Base-by-base conservation (phyloP, 192 early-diverging fungal species). In the Lunasporangiospora selenospora region DNA sequence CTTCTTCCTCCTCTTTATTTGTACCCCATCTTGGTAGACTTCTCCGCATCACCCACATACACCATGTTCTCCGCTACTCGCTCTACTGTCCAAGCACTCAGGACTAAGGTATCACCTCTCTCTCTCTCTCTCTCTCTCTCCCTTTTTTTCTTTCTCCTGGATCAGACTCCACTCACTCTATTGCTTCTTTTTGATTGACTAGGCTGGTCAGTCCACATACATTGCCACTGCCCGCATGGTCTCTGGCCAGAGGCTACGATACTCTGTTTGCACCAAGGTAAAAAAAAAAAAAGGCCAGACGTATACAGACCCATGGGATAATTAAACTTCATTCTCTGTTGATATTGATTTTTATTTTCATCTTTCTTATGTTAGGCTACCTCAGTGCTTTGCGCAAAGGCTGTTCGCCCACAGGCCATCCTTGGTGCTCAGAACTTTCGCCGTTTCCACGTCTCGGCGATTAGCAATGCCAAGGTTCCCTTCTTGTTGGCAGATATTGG, bases 401-500 rank as follows among this genome's bases (percentile, higher is more conserved):
- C 61, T 27, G 23, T 73, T 27, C 69, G 58, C 36, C 58, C 55
- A 18, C 69, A 76, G 41, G 33, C 52, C 27, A 6, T 45, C 33
- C 58, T 39, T 41, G 54, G 63, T 31, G 43, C 53, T 32, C 59
- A 66, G 37, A 58, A 53, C 36, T 45, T 61, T 53, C 79, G 85
- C 12, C 55, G 56, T n/a, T 84, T 92, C 47, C 81, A 85, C 13
- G 64, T 79, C 11, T 82, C 83, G 0, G 31, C 64, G 12, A 21
- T 65, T 19, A 24, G 39, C 13, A 58, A 76, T 18, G 85, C 76
- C 19, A 75, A 83, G 9, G 65, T 91, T 2, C 88, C 94, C 8
- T 99, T 94, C 79, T 75, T 91, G 40, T 80, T 99, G 39, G 97
- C 97, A 0, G 97, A 99, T 80, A 96, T 99, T 69, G 97, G 97